A percentile compares a stretch with the other conserved stretches of the same genome.
Conservation (phyloP, 441 rosid species). For the Populus hybrid region DNA sequence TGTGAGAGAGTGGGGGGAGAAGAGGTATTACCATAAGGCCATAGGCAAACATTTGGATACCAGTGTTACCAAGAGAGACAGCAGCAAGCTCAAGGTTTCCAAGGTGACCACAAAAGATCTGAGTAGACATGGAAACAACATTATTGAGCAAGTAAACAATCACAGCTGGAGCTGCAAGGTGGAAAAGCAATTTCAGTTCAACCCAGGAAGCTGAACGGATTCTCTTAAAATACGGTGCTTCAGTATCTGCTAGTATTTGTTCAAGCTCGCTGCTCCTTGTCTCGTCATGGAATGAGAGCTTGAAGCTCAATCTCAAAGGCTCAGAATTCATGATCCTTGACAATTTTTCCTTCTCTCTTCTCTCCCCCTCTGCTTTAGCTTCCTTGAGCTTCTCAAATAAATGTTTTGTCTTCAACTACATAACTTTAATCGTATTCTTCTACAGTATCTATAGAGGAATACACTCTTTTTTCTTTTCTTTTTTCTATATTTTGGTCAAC, state of each 20-base stretch:
- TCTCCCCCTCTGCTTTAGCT: not conserved
- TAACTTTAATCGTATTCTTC: not conserved
- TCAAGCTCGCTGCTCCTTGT: not conserved
- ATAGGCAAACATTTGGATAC: slow-evolving; percentile 12
- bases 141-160: slow-evolving; percentile 54
- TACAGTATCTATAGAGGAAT: not conserved
- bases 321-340: not conserved
- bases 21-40: slow-evolving; percentile 10
- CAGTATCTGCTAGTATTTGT: slow-evolving; percentile 4
- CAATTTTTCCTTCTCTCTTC: not conserved
- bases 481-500: too few species aligned
- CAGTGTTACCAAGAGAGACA: slow-evolving; percentile 25
- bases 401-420: not conserved
- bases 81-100: slow-evolving; percentile 37
- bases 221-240: slow-evolving; percentile 29
- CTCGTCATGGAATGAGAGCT: not conserved
- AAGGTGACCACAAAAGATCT: slow-evolving; percentile 51
- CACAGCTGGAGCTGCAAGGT: slow-evolving; percentile 54
- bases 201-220: slow-evolving; percentile 41
- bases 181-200: slow-evolving; percentile 48
- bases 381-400: not conserved
- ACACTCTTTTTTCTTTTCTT: too few species aligned
- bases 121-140: slow-evolving; percentile 48
- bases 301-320: not conserved
- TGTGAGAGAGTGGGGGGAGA: fast-evolving